These are phyloP conservation scores for Corrigiola litoralis DNA, from an alignment of 179 eudicot species.

Conservation along the genomic window DNA sequence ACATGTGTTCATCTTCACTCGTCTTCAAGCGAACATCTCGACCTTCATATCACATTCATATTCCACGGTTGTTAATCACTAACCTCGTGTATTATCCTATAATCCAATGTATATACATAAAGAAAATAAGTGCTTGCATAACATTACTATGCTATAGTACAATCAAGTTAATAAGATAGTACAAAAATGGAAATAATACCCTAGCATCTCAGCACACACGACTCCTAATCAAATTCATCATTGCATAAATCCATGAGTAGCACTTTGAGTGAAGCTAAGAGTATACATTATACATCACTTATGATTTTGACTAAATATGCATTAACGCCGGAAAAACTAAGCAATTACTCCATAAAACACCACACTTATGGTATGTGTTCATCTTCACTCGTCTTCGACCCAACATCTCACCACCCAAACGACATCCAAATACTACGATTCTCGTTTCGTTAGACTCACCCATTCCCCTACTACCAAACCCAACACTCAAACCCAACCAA, in stretches of 20 bases:
- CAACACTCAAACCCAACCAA: neutral
- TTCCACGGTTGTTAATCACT: conserved; percentile 17
- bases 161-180: no score
- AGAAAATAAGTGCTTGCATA: no score
- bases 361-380: conserved; percentile 26
- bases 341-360: neutral
- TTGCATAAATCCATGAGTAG: no score
- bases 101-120: no score
- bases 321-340: no score
- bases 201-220: no score
- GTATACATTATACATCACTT: no score
- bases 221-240: no score
- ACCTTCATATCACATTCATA: conserved; percentile 11
- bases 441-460: conserved; percentile 16
- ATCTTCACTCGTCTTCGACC: conserved; percentile 21
- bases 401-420: conserved; percentile 13
- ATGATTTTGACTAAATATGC: neutral
- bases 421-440: conserved; percentile 9
- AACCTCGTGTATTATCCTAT: no score
- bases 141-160: no score
- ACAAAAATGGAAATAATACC: no score
- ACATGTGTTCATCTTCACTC: conserved; percentile 41
- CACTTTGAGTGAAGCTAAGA: no score
- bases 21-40: neutral
- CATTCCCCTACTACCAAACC: conserved; percentile 12